Base-by-base conservation (phyloP, 331 rosid genomes). In the Ulmus americana region DNA sequence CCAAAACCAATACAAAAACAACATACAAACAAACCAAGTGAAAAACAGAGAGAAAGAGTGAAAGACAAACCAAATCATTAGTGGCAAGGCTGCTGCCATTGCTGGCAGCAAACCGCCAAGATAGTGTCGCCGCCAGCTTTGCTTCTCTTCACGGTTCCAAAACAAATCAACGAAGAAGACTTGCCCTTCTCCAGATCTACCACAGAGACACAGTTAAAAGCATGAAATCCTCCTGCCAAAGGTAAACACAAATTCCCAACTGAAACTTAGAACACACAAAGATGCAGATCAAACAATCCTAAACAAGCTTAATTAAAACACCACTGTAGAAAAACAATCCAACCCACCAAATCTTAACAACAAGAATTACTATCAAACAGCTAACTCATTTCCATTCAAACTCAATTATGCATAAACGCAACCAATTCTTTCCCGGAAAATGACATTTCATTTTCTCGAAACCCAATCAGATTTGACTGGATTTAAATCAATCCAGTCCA, bases 71-170 rank as follows among this genome's bases (percentile, higher is more conserved):
- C 97, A 79, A 52, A 69, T 90, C 90, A 81, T 80, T 87, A 73
- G 90, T 59, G 70, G 89, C 69, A 66, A 64, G 95, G 77, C 71
- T 79, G 88, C 86, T 82, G 82, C 97, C 98, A 77, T 89, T 92
- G 77, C 75, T 84, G 85, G 95, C 83, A 75, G 88, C 67, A 45
- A 63, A 70, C 83, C 99, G 82, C 97, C 97, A 87, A 79, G 92
- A 69, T 43, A 83, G 20, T 43, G 97, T 72, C 3, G 95, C 71
- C 38, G 99, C 90, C 99, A 94, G 84, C 76, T 83, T 81, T 8
- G 71, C 70, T 80, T 76, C 60, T 70, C 59, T 65, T 61, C 53
- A 70, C 79, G 70, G 76, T 70, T 45, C 66, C 56, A 12, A 67
- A 66, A 54, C 76, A 70, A 61, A 76, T 65, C 65, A 50, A 70